phyloP scores from a whole-genome alignment of 352 stramenopile species.

The Phytophthora capsici region DNA sequence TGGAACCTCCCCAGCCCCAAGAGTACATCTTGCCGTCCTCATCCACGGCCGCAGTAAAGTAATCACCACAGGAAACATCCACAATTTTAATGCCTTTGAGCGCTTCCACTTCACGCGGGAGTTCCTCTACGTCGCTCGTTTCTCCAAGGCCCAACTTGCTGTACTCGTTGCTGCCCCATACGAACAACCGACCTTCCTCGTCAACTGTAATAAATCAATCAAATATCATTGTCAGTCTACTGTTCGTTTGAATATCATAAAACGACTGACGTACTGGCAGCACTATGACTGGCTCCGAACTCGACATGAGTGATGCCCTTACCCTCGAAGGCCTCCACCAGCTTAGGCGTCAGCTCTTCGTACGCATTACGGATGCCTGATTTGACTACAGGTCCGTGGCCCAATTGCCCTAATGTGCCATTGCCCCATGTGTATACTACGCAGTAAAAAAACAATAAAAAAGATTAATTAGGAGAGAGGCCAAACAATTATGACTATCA shows the following conservation, averaged over 20 bases:
- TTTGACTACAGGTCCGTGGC: slow-evolving; percentile 81
- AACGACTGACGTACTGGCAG: slow-evolving; percentile 62
- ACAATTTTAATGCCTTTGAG: slow-evolving; percentile 79
- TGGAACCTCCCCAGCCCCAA: slow-evolving; percentile 90
- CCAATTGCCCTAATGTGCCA: slow-evolving; percentile 85
- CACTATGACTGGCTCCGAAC: slow-evolving; percentile 81
- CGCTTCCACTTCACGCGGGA: slow-evolving; percentile 70
- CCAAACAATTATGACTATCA: no score
- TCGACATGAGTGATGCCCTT: slow-evolving; percentile 72
- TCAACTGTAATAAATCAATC: slow-evolving; percentile 55
- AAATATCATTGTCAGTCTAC: slow-evolving; percentile 1
- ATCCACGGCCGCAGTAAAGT: slow-evolving; percentile 88
- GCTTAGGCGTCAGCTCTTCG: slow-evolving; percentile 78
- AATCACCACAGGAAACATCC: slow-evolving; percentile 86
- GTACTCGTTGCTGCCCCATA: slow-evolving; percentile 92
- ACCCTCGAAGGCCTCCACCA: slow-evolving; percentile 75
- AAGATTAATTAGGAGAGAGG: not conserved
- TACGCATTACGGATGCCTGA: slow-evolving; percentile 87
- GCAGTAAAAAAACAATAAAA: not conserved
- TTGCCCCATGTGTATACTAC: slow-evolving; percentile 87
- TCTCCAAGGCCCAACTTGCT: slow-evolving; percentile 76
- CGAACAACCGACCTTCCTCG: slow-evolving; percentile 69
- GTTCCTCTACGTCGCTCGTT: slow-evolving; percentile 54
- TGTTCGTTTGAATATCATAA: not conserved
- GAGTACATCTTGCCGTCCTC: slow-evolving; percentile 89